Base-by-base conservation (phyloP, 139 green algal species). In the Edaphochlamys debaryana region DNA sequence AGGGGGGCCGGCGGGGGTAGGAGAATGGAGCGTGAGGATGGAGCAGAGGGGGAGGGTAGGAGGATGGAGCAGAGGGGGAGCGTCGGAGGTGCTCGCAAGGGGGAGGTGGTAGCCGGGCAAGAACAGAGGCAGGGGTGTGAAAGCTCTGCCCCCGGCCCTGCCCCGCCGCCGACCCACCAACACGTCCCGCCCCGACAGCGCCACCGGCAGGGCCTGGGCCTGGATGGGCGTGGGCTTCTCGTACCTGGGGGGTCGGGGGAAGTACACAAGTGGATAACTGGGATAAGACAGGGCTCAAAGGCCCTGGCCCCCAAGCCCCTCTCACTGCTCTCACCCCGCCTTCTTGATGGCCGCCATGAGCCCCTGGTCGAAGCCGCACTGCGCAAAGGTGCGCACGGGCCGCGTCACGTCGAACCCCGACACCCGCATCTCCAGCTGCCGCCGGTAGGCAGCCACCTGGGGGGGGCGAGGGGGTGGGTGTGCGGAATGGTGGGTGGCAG, bases 221-320 rank as follows among this genome's bases (percentile, higher is more conserved):
- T 98, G 95, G 69, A 98, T 95, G 36, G 93, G 67, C 7, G 94
- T 96, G 9, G 94, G 94, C 85, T 86, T 84, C 62, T 90, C 68
- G 71, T 91, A 98, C 22, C 90, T 90, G 80, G 50, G 29, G 40
- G 9, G 6, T 27, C 34, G 13, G 71, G 15, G 71, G 7, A 62
- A 27, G 13, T 15, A 20, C 52, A 27, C 17, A 22, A 20, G 52
- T 27, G 9, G 52, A 27, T 15, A 54, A 54, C 15, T 9, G 15
- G 11, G 15, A 54, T 54, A 15, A 54, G n/a, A n/a, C n/a, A n/a
- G n/a, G n/a, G n/a, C n/a, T n/a, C n/a, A n/a, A n/a, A n/a, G n/a
- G n/a, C n/a, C n/a, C n/a, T n/a, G n/a, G n/a, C n/a, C n/a, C n/a
- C n/a, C n/a, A n/a, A n/a, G n/a, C n/a, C n/a, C n/a, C n/a, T n/a